Evolutionary conservation across 202 grass and related monocot genomes (phyloP).

Genomic region (Panicum hallii): DNA sequence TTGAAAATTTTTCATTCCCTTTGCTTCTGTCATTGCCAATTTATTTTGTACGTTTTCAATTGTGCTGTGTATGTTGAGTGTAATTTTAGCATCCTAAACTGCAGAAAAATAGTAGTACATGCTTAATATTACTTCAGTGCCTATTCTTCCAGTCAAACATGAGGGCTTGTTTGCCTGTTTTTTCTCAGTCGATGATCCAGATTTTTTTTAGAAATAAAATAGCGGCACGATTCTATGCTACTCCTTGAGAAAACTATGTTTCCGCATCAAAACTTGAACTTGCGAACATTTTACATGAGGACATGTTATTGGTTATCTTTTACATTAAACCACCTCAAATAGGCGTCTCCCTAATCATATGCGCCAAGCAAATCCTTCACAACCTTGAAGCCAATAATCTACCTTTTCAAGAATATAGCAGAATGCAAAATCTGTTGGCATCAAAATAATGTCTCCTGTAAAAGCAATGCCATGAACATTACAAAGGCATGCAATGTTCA

Average conservation of each 20-base stretch:
- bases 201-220: conserved; percentile 10
- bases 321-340: conserved; percentile 14
- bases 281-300: conserved; percentile 9
- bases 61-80: neutral
- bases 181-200: neutral
- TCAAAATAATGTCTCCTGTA: neutral
- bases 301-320: neutral
- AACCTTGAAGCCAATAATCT: conserved; percentile 16
- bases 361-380: too few species aligned
- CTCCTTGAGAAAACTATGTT: neutral
- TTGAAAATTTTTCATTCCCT: neutral
- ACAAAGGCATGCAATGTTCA: conserved; percentile 1
- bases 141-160: conserved; percentile 8
- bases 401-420: conserved; percentile 6
- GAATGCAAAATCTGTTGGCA: conserved; percentile 23
- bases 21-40: neutral
- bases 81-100: conserved; percentile 7
- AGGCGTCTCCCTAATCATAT: neutral
- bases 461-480: conserved; percentile 4
- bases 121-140: neutral
- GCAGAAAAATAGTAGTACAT: neutral
- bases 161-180: neutral
- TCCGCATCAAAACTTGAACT: neutral
- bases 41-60: neutral
- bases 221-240: neutral